phyloP scores from a whole-genome alignment of 139 green algal genomes.

The Coelastrella sp. region DNA sequence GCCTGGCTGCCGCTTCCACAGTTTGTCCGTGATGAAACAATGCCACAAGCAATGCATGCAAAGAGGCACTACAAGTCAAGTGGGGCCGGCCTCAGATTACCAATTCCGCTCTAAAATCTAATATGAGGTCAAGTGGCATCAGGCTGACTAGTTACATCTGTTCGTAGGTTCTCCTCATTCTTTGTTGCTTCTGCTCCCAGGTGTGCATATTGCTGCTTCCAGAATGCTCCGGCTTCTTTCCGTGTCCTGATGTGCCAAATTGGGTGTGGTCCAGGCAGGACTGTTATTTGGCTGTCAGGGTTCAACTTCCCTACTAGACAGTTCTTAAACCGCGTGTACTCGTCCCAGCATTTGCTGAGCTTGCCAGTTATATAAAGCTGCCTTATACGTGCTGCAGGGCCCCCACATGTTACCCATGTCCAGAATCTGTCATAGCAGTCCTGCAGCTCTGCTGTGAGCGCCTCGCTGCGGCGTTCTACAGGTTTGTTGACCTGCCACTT shows the following conservation, averaged over 20 bases:
- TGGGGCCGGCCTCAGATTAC: too few relatives aligned
- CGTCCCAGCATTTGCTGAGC: conserved; percentile 45
- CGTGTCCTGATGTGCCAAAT: conserved; percentile 43
- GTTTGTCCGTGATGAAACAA: too few relatives aligned
- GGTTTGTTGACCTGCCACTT: conserved; percentile 48
- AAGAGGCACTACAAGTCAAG: too few relatives aligned
- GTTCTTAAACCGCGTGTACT: conserved; percentile 41
- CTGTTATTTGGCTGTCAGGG: conserved; percentile 30
- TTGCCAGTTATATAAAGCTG: conserved; percentile 45
- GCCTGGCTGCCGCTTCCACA: too few relatives aligned
- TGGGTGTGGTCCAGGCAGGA: conserved; percentile 39
- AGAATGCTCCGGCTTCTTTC: conserved; percentile 43
- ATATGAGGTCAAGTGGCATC: too few relatives aligned
- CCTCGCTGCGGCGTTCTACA: conserved; percentile 43
- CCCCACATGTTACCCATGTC: conserved; percentile 47
- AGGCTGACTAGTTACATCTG: conserved; percentile 24
- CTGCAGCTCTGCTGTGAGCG: conserved; percentile 31
- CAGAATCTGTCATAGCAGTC: conserved; percentile 46
- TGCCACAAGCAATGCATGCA: too few relatives aligned
- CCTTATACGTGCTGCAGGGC: conserved; percentile 42
- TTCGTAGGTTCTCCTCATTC: background rate
- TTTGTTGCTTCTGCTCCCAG: conserved; percentile 27
- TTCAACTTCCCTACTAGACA: conserved; percentile 47
- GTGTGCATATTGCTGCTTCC: conserved; percentile 36
- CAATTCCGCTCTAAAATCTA: too few relatives aligned